phyloP scores from a whole-genome alignment of 768 basidiomycete genomes.

The Psilocybe cubensis region DNA sequence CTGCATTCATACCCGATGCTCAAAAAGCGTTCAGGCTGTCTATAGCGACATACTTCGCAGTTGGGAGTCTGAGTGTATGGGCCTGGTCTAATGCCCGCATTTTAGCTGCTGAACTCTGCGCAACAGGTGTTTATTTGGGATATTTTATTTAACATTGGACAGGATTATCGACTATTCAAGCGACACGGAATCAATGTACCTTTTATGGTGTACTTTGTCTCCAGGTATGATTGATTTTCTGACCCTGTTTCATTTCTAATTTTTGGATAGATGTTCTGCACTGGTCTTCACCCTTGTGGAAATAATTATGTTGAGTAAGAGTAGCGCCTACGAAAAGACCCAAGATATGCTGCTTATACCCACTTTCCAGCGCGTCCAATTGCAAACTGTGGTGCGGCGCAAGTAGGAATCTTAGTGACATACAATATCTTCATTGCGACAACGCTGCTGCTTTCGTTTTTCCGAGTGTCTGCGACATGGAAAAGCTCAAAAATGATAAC shows the following conservation, averaged over 20 bases:
- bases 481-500: neutral
- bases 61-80: neutral
- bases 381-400: neutral
- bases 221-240: neutral
- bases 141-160: neutral
- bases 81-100: neutral
- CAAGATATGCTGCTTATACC: neutral
- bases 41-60: neutral
- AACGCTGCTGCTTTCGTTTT: conserved; percentile 8
- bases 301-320: conserved; percentile 3
- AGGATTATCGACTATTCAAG: conserved; percentile 4
- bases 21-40: neutral
- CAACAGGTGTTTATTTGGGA: conserved; percentile 11
- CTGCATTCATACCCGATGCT: neutral
- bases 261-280: neutral
- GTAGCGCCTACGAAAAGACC: neutral
- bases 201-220: neutral
- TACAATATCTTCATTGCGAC: conserved; percentile 8
- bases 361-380: neutral
- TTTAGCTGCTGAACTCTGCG: neutral
- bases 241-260: neutral
- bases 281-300: conserved; percentile 2
- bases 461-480: conserved; percentile 8
- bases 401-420: neutral
- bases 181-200: neutral